These are phyloP conservation scores for Skeletonema marinoi DNA, from an alignment of 108 stramenopile species.

Conservation along the genomic window DNA sequence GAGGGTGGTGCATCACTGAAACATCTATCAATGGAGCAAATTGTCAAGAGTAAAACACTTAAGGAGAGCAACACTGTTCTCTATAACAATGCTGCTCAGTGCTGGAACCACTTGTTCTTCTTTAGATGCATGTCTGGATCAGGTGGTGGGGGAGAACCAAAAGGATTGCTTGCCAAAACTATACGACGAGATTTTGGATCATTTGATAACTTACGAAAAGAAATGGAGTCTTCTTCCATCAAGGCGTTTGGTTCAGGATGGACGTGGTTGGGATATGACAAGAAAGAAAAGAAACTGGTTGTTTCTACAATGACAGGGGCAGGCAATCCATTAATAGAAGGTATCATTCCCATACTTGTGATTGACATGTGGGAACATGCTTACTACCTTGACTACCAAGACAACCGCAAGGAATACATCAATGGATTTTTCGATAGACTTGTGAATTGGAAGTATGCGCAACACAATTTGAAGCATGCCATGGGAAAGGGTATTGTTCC, in stretches of 20 bases:
- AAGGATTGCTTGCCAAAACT: constrained; percentile 38
- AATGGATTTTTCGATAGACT: constrained; percentile 71
- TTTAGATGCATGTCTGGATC: constrained; percentile 66
- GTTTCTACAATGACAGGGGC: constrained; percentile 50
- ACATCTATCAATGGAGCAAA: constrained; percentile 35
- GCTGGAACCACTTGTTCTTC: constrained; percentile 79
- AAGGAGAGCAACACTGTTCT: constrained; percentile 35
- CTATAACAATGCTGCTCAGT: constrained; percentile 73
- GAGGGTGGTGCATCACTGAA: constrained; percentile 30
- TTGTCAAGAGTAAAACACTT: constrained; percentile 23
- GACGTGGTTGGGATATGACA: constrained; percentile 88
- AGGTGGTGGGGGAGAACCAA: constrained; percentile 62
- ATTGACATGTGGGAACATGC: constrained; percentile 90
- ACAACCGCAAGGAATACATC: constrained; percentile 77
- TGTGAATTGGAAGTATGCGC: constrained; percentile 59
- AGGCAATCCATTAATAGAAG: constrained; percentile 49
- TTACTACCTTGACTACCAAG: constrained; percentile 85
- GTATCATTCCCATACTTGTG: constrained; percentile 77
- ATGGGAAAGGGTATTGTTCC: constrained; percentile 8
- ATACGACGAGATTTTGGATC: constrained; percentile 50
- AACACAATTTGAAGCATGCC: constrained; percentile 47
- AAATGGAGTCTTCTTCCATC: constrained; percentile 32
- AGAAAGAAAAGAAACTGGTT: constrained; percentile 33
- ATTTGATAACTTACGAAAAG: constrained; percentile 36
- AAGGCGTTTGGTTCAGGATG: constrained; percentile 78